Conservation (phyloP, 176 grass and related monocot species). For the Olyra latifolia region DNA sequence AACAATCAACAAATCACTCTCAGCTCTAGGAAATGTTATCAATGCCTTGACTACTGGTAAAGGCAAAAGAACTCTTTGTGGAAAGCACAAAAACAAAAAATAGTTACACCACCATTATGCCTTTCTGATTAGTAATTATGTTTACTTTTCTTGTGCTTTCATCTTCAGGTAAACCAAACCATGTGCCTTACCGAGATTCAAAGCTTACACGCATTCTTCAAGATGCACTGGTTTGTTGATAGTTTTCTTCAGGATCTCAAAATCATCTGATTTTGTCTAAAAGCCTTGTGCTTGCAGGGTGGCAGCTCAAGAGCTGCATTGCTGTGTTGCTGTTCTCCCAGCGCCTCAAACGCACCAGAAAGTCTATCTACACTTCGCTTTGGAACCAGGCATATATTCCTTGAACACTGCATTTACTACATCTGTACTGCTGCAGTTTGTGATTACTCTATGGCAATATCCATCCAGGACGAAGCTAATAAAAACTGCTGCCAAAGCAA, state of each 20-base stretch:
- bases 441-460: conserved; percentile 6
- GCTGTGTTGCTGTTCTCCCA: conserved; percentile 91
- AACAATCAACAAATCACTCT: conserved; percentile 92
- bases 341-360: conserved; percentile 67
- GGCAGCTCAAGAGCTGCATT: conserved; percentile 80
- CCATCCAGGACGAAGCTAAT: conserved; percentile 68
- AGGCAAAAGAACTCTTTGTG: conserved; percentile 1
- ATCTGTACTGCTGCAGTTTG: background rate
- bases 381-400: conserved; percentile 70
- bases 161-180: conserved; percentile 73
- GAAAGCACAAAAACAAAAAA: background rate
- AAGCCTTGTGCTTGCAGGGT: conserved; percentile 52
- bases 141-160: conserved; percentile 27
- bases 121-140: background rate
- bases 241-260: conserved; percentile 6
- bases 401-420: background rate
- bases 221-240: conserved; percentile 78
- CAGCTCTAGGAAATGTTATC: conserved; percentile 87
- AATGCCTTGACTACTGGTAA: conserved; percentile 85
- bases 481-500: conserved; percentile 47
- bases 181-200: conserved; percentile 83
- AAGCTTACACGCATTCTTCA: conserved; percentile 95
- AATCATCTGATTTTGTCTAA: conserved; percentile 9
- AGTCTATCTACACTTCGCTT: conserved; percentile 85
- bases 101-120: background rate